Evolutionary conservation across 169 alveolate genomes (phyloP), one percentile per base, ranked within the genome.

Genomic region (Babesia sp.): DNA sequence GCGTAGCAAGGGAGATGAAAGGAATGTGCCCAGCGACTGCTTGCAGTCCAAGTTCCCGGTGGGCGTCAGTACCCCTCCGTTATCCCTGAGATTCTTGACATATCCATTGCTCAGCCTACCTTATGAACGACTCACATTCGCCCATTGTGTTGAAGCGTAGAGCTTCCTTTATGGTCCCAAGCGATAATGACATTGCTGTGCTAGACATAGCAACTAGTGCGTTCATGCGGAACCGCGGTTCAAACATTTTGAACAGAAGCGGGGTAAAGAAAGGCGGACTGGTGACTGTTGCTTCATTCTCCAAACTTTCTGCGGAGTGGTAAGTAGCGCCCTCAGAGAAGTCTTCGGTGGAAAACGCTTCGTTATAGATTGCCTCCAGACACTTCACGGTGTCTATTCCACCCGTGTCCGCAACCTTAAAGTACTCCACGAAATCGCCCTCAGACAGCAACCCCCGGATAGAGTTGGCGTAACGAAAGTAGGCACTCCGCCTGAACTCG

Each of bases 191-290:
- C 28, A 76, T 24, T 0, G 85, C 58, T 24, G 73, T 66, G 55
- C 70, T 73, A 60, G 82, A 45, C 58, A 80, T 68, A 18, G 68
- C 51, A 11, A 59, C 60, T 0, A 80, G 72, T 24, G 83, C 68
- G 20, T 39, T 41, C 83, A 80, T 71, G 42, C 88, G 66, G 59
- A 71, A 71, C 24, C 72, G 66, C n/a, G 64, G 72, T 29, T 80
- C 83, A 36, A 80, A 80, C 88, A 80, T 80, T 55, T 58, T 71
- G 60, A 80, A 80, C n/a, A 80, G 66, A 8, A 71, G 34, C 34
- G 48, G 73, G 22, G 70, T 14, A 55, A 44, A 80, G 36, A 80
- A 80, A 1, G 80, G 78, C 37, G 88, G 72, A 22, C 28, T 36
- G 31, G 16, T 44, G 18, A 51, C 56, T 56, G 51, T 2, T 20